A percentile compares a stretch with the other conserved stretches of the same genome.
Conservation (phyloP, 352 stramenopile genomes). For the Phytophthora foliorum region DNA sequence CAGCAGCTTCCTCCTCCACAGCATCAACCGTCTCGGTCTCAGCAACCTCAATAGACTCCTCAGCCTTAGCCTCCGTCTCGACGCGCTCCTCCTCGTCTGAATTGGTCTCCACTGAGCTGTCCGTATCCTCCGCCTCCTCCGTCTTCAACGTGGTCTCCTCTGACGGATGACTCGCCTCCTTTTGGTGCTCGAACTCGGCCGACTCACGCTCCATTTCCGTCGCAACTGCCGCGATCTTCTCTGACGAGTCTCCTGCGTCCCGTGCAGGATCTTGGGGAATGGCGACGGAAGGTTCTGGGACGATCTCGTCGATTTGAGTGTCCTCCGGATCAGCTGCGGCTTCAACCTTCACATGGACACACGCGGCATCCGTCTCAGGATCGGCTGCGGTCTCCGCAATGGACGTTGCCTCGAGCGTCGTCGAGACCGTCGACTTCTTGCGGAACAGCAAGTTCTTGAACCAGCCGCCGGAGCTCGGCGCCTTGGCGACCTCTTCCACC, state of each 20-base stretch:
- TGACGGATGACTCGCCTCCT: conserved; percentile 2
- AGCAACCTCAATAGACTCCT: neutral
- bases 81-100: neutral
- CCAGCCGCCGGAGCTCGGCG: conserved; percentile 16
- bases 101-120: conserved; percentile 22
- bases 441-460: conserved; percentile 35
- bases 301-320: conserved; percentile 2
- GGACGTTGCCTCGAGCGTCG: no score
- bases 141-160: conserved; percentile 9
- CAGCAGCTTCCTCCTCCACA: neutral
- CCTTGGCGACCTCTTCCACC: neutral
- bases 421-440: no score
- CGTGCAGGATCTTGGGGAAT: conserved; percentile 32
- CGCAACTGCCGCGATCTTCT: neutral
- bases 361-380: conserved; percentile 21
- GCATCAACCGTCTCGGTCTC: neutral
- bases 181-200: conserved; percentile 18
- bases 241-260: neutral
- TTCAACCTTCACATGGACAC: conserved; percentile 31
- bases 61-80: neutral
- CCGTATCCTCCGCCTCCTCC: conserved; percentile 11
- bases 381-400: no score
- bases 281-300: conserved; percentile 32
- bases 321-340: conserved; percentile 25
- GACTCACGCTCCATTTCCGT: conserved; percentile 11